These are phyloP conservation scores for Moelleriella libera DNA, from an alignment of 2,329 filamentous ascomycete genomes.

Conservation along the genomic window DNA sequence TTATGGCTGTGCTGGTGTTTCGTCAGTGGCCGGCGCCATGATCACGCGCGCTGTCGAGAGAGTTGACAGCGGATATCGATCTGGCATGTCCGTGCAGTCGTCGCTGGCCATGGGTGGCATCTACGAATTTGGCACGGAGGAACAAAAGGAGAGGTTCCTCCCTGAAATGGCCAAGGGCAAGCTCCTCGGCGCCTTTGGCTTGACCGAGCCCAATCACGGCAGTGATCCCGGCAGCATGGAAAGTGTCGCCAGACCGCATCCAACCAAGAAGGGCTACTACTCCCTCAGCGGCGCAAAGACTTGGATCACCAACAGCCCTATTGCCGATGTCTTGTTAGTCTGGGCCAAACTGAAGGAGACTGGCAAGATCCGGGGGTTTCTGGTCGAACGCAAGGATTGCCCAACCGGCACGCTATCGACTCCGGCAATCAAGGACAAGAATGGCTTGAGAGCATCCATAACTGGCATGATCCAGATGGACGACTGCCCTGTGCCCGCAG, in stretches of 20 bases:
- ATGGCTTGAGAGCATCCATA: conserved; percentile 78
- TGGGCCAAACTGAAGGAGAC: conserved; percentile 91
- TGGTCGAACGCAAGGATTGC: conserved; percentile 74
- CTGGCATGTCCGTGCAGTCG: conserved; percentile 86
- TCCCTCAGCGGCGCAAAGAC: conserved; percentile 74
- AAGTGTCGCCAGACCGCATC: conserved; percentile 70
- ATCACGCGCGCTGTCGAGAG: conserved; percentile 85
- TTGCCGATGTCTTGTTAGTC: conserved; percentile 69
- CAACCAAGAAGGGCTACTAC: conserved; percentile 70
- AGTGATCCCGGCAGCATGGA: conserved; percentile 89
- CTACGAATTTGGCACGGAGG: conserved; percentile 70
- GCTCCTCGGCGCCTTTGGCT: conserved; percentile 70
- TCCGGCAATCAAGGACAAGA: conserved; percentile 88
- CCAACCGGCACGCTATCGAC: conserved; percentile 84
- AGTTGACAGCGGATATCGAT: conserved; percentile 83
- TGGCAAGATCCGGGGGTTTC: conserved; percentile 86
- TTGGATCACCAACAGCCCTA: conserved; percentile 92
- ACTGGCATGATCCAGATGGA: conserved; percentile 98
- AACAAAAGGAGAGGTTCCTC: conserved; percentile 75
- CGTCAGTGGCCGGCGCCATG: conserved; percentile 74
- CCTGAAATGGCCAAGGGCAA: conserved; percentile 73
- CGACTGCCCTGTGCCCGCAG: conserved; percentile 71
- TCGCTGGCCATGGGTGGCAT: conserved; percentile 91
- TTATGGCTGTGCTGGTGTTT: conserved; percentile 78
- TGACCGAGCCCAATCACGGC: conserved; percentile 88